Conservation (phyloP, 1,284 basidiomycete genomes). For the Macrocystidia cucumis region DNA sequence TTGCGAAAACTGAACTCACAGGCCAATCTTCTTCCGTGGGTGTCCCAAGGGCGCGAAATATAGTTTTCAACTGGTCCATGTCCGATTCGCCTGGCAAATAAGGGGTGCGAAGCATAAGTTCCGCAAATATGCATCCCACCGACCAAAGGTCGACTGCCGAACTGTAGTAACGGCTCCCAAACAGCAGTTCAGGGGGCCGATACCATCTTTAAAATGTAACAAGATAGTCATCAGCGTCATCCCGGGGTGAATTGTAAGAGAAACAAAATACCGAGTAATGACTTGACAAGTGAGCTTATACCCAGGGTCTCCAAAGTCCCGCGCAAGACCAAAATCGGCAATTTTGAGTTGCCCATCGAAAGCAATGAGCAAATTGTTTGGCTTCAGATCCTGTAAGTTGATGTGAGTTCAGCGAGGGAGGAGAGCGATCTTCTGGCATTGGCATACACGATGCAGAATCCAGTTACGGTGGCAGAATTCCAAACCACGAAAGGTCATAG, state of each 20-base stretch:
- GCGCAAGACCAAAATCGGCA: conserved; percentile 97
- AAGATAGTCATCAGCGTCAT: too few relatives aligned
- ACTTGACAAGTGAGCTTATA: conserved; percentile 98
- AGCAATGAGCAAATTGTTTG: conserved; percentile 95
- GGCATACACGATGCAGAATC: conserved; percentile 82
- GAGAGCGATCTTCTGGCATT: conserved; percentile 3
- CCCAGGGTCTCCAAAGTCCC: conserved; percentile 91
- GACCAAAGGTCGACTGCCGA: conserved; percentile 92
- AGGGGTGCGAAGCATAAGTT: conserved; percentile 91
- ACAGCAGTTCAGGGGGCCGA: conserved; percentile 89
- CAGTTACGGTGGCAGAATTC: conserved; percentile 97
- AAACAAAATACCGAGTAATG: conserved; percentile 70
- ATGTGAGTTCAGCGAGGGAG: conserved; percentile 3
- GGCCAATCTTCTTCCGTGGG: conserved; percentile 98
- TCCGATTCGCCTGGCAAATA: conserved; percentile 93
- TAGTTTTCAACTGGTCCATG: conserved; percentile 94
- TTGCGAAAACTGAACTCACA: conserved; percentile 27
- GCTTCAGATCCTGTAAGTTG: conserved; percentile 82
- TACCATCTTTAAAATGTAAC: conserved; percentile 79
- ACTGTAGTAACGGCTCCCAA: conserved; percentile 84
- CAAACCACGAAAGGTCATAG: conserved; percentile 93
- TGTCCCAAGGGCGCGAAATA: conserved; percentile 90
- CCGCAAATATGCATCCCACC: conserved; percentile 93
- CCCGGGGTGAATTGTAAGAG: too few relatives aligned
- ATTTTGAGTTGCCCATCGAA: conserved; percentile 91